Percentiles rank a stretch among this genome's conserved stretches.
phyloP scores from a whole-genome alignment of 2,329 filamentous ascomycete species.

The Venturia carpophila region DNA sequence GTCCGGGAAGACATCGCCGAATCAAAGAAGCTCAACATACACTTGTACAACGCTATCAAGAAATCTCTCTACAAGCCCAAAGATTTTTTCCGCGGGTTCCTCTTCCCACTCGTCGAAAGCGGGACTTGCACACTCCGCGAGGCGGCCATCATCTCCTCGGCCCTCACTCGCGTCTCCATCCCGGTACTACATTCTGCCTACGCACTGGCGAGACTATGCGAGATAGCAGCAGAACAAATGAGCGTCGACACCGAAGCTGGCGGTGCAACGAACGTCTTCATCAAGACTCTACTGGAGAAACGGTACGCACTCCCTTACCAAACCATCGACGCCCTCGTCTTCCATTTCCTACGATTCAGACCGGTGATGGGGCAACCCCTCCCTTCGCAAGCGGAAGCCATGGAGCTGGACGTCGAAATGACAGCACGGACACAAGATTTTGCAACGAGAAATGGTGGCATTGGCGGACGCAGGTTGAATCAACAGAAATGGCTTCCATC shows the following conservation, averaged over 20 bases:
- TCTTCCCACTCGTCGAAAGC: conserved; percentile 80
- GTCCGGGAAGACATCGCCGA: conserved; percentile 94
- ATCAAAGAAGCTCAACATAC: conserved; percentile 72
- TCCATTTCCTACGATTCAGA: conserved; percentile 91
- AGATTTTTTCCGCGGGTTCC: conserved; percentile 92
- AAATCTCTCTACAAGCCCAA: conserved; percentile 89
- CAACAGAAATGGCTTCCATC: conserved; percentile 6
- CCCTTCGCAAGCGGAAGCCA: conserved; percentile 21
- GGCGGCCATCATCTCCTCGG: conserved; percentile 82
- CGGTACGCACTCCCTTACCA: conserved; percentile 94
- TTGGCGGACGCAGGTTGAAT: conserved; percentile 28
- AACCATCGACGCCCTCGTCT: conserved; percentile 88
- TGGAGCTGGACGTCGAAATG: conserved; percentile 37
- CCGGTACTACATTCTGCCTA: conserved; percentile 89
- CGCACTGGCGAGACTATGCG: conserved; percentile 83
- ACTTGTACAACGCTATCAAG: conserved; percentile 89
- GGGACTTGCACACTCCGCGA: conserved; percentile 89
- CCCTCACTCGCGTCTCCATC: conserved; percentile 75
- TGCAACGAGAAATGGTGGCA: conserved; percentile 22
- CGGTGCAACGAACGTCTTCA: conserved; percentile 90
- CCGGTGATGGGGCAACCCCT: conserved; percentile 26
- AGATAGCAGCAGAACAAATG: conserved; percentile 87
- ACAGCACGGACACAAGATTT: conserved; percentile 41
- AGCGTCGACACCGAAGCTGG: conserved; percentile 70
- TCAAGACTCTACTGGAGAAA: conserved; percentile 88